Base-by-base conservation (phyloP, 1,284 basidiomycete genomes). In the Leccinum subfulvum region DNA sequence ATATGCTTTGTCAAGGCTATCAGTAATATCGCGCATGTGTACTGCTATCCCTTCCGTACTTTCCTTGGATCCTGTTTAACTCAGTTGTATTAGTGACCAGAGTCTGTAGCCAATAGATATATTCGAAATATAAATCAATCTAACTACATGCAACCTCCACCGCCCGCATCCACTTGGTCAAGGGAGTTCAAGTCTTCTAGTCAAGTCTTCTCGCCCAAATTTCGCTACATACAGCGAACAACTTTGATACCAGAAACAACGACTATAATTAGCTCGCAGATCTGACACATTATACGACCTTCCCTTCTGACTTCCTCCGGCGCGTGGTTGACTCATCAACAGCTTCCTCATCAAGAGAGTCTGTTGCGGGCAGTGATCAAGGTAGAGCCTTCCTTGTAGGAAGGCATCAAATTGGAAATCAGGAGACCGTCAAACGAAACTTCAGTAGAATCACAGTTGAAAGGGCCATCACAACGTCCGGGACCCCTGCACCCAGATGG, bases 91-190 rank as follows among this genome's bases (percentile, higher is more conserved):
- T 23, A 11, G 10, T 44, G 18, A 5, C 1, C 26, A 35, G 49
- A 23, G 3, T 53, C 35, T 61, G 63, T 66, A 68, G 63, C 51
- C 33, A 65, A 35, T 64, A 51, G 41, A 57, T 64, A 64, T 5
- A 9, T 18, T 28, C 26, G 11, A 10, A 18, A 28, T n/a, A 26
- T 21, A 54, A 44, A 49, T 28, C 5, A 37, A 62, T 52, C 1
- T 5, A 6, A 26, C 23, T 26, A 2, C 49, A 14, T 39, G 39
- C 16, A 16, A 14, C 16, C 2, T 37, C 16, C 14, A 16, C 16
- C 14, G 16, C 39, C 14, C 11, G 11, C 39, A 39, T 16, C 41
- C 41, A 44, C 39, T n/a, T 44, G n/a, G 2, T 44, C n/a, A 41
- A n/a, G 4, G 8, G 8, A 41, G 8, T 41, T 5, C n/a, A 18